phyloP scores from a whole-genome alignment of 169 alveolate species.

The Eimeria zaria region DNA sequence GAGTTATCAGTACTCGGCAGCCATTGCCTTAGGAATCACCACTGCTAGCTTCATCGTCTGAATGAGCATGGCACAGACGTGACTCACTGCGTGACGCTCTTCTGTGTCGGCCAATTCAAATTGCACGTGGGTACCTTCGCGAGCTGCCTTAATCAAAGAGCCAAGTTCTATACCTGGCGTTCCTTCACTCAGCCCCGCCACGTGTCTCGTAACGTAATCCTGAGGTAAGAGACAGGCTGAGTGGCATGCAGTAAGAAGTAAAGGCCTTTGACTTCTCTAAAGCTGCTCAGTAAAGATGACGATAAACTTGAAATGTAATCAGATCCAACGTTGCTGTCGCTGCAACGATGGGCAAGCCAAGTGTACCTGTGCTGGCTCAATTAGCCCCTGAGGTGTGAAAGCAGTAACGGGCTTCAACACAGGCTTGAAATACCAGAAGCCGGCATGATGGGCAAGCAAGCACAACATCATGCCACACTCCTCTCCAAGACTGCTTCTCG shows the following conservation, averaged over 20 bases:
- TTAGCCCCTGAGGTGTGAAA: conserved; percentile 78
- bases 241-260: background rate
- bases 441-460: conserved; percentile 76
- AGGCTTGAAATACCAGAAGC: conserved; percentile 79
- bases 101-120: conserved; percentile 38
- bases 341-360: background rate
- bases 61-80: background rate
- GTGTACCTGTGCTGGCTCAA: conserved; percentile 82
- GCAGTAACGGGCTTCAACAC: conserved; percentile 81
- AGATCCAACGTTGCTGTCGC: background rate
- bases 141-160: conserved; percentile 47
- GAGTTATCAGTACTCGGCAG: background rate
- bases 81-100: conserved; percentile 8
- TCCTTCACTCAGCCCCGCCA: background rate
- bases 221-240: background rate
- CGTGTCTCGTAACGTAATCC: conserved; percentile 49
- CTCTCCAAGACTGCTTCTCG: conserved; percentile 56
- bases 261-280: background rate
- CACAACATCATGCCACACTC: conserved; percentile 74
- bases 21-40: background rate
- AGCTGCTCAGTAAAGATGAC: background rate
- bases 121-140: conserved; percentile 25
- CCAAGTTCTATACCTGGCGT: conserved; percentile 55
- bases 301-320: background rate
- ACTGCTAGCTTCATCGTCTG: background rate